Evolutionary conservation across 768 basidiomycete species (phyloP), one percentile per base, ranked within the genome.

Genomic region (Lentinula edodes): DNA sequence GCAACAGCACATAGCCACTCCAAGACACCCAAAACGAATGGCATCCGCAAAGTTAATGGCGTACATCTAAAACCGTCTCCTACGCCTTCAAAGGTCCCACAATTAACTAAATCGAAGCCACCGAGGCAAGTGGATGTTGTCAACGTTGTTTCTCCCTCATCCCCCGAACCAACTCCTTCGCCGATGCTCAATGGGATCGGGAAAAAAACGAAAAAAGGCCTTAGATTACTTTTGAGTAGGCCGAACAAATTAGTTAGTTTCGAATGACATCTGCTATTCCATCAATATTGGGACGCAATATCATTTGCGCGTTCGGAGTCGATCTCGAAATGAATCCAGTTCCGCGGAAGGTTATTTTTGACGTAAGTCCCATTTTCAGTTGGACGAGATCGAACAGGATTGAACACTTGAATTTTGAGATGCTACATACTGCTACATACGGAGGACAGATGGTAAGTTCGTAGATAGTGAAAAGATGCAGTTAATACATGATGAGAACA

Each of bases 171-270:
- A 18, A 52, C 62, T 39, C 61, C 69, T 36, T 52, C 71, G 9
- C 57, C 76, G 20, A 64, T 72, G 18, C 67, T 71, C 39, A 78
- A 77, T 60, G 80, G 82, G 32, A 77, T 76, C 60, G 80, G 82
- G 32, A 82, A 78, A 71, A 71, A 86, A 86, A 69, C 77, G 85
- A 63, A 86, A 84, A 74, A 84, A 82, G 67, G 75, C 75, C 7
- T 62, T 76, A 16, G 72, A 69, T 56, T 77, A 53, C 36, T 43
- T 52, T 42, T 52, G 41, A 51, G 20, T n/a, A 35, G 12, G 28
- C 20, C 3, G 20, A 48, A 48, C 8, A 9, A 32, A 28, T 15
- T 48, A 8, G 8, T 16, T 48, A 28, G 28, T 28, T 28, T 28
- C 28, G 28, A 28, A 28, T 43, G 18, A 5, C 54, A 23, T 41